Evolutionary conservation across 495 filamentous ascomycete genomes (phyloP), one percentile per base, ranked within the genome.

Genomic region (Xylaria castorea): DNA sequence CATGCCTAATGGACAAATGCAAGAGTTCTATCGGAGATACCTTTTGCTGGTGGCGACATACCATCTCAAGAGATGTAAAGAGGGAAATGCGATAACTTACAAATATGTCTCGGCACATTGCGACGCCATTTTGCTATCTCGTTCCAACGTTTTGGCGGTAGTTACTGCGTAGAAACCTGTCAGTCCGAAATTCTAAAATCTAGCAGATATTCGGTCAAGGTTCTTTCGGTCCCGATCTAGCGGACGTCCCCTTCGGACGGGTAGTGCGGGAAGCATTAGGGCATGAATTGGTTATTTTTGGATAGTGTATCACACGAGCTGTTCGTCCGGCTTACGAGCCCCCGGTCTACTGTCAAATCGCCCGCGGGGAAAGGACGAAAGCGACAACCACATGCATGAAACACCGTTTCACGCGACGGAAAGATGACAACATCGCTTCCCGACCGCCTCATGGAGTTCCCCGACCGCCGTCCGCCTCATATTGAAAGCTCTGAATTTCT

Each of bases 241-340:
- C 55, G 68, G 68, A 70, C 58, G 58, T 64, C 68, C 68, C 68
- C 68, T 70, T 60, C 58, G 68, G 68, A 70, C 42, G 68, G 16
- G 44, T 62, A 46, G 38, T 58, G 7, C 30, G 7, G 1, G 38
- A 34, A 46, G 4, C 16, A 34, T 36, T 36, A 27, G 25, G 42
- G 42, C 25, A 44, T 55, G 48, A 55, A 46, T n/a, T 38, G 44
- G 20, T 30, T 70, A 70, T 70, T 70, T 62, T 62, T 62, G 57
- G 57, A 38, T 57, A 61, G 57, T 16, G 67, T 62, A 46, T 50
- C 42, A 70, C 55, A 70, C 57, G 38, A 25, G 27, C n/a, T 61
- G 32, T 48, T 53, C 20, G 42, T 51, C 68, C 20, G 57, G 44
- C 51, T 70, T 62, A 63, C 58, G 51, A 51, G 8, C 18, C 55